Percentiles rank a stretch among this genome's conserved stretches.
Conservation (phyloP, 108 stramenopile genomes). For the Stephanodiscus triporus region DNA sequence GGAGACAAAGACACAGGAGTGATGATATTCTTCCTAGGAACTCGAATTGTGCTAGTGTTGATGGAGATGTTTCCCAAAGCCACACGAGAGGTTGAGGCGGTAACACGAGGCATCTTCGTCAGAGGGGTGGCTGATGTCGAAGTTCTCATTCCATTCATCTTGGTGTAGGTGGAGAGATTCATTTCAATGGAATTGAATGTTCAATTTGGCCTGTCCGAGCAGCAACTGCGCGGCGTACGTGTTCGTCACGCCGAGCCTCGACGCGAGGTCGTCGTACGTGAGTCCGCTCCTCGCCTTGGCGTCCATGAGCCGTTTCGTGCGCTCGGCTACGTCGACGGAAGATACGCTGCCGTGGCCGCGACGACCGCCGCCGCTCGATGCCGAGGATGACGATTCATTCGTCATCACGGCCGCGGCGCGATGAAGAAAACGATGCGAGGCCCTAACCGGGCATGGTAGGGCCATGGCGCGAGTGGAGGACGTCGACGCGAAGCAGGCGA, state of each 20-base stretch:
- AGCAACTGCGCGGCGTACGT: conserved; percentile 73
- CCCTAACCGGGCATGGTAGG: neutral
- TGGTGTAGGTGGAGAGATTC: no score
- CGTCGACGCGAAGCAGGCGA: neutral
- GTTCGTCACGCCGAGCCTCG: conserved; percentile 68
- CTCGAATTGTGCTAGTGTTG: no score
- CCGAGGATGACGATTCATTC: neutral
- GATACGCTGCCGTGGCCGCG: conserved; percentile 30
- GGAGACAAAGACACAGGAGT: no score
- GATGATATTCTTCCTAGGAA: no score
- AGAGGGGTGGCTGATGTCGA: no score
- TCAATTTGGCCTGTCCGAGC: conserved; percentile 73
- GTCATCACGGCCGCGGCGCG: neutral
- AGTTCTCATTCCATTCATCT: no score
- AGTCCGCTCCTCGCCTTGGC: conserved; percentile 54
- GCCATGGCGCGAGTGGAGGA: neutral
- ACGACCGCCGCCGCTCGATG: neutral
- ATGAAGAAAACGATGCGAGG: neutral
- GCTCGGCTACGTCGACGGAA: conserved; percentile 45
- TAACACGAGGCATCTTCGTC: no score
- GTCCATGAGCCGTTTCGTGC: conserved; percentile 55
- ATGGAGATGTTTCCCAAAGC: no score
- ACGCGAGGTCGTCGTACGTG: conserved; percentile 64
- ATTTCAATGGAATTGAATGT: no score
- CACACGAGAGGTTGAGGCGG: no score